phyloP scores from a whole-genome alignment of 2,329 filamentous ascomycete species.

The Drechslerella stenobrocha region DNA sequence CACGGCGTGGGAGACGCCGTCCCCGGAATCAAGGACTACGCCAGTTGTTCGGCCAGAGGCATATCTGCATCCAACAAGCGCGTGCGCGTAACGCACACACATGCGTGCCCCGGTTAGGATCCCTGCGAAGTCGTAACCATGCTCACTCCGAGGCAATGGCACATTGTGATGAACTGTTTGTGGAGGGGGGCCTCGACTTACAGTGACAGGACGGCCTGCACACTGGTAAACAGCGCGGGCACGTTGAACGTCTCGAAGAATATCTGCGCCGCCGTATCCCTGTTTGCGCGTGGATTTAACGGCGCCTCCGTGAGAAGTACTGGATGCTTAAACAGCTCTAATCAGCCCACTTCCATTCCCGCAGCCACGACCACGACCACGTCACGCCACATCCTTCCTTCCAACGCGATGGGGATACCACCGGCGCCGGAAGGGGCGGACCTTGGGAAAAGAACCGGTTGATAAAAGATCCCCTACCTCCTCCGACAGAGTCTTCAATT shows the following conservation, averaged over 20 bases:
- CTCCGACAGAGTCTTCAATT: slow-evolving; percentile 93
- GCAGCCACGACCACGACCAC: neutral
- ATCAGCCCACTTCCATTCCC: slow-evolving; percentile 32
- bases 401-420: neutral
- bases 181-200: slow-evolving; percentile 56
- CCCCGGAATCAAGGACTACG: slow-evolving; percentile 90
- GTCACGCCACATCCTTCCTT: neutral
- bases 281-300: slow-evolving; percentile 90
- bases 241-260: slow-evolving; percentile 99
- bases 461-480: slow-evolving; percentile 65
- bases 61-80: slow-evolving; percentile 57
- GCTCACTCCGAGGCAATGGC: too few relatives aligned
- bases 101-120: too few relatives aligned
- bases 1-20: slow-evolving; percentile 95
- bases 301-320: slow-evolving; percentile 95
- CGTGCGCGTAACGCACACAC: too few relatives aligned
- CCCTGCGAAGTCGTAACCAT: too few relatives aligned
- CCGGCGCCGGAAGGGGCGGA: too few relatives aligned
- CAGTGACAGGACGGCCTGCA: slow-evolving; percentile 92
- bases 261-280: slow-evolving; percentile 94
- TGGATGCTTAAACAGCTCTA: slow-evolving; percentile 68
- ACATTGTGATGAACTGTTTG: neutral
- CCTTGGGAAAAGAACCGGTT: neutral
- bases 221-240: slow-evolving; percentile 91
- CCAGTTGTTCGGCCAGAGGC: slow-evolving; percentile 94